A percentile compares a stretch with the other conserved stretches of the same genome.
Evolutionary conservation across 768 basidiomycete genomes (phyloP).

Genomic region (Mycena alexandri): DNA sequence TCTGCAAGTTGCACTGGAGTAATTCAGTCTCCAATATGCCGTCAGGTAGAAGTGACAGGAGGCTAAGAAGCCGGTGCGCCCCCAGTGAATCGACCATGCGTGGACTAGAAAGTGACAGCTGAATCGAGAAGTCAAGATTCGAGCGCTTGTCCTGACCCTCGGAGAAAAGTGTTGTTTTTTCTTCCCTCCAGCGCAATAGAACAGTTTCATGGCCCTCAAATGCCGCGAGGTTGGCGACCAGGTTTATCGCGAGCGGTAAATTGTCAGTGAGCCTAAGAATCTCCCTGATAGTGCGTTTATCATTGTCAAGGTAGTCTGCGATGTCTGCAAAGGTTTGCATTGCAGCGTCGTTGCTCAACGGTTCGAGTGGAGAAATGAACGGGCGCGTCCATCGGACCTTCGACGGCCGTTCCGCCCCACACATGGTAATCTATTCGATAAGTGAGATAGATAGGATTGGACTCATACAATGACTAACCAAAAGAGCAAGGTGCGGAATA

Average conservation of each 20-base stretch:
- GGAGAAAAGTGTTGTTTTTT: conserved; percentile 14
- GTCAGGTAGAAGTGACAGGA: conserved; percentile 23
- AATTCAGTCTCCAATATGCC: conserved; percentile 17
- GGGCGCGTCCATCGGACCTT: conserved; percentile 23
- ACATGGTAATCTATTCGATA: conserved; percentile 24
- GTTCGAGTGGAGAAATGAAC: conserved; percentile 22
- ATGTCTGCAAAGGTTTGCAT: conserved; percentile 17
- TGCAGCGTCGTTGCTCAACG: conserved; percentile 13
- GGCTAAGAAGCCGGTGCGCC: conserved; percentile 5
- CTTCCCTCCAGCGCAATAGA: background rate
- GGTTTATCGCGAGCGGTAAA: conserved; percentile 5
- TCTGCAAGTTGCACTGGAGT: background rate
- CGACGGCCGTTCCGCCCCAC: conserved; percentile 21
- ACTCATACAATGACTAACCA: conserved; percentile 12
- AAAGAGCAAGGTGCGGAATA: conserved; percentile 19
- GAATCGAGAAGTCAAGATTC: conserved; percentile 18
- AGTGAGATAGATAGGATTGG: background rate
- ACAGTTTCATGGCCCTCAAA: conserved; percentile 13
- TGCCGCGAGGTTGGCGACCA: conserved; percentile 4
- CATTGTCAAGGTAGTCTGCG: conserved; percentile 7
- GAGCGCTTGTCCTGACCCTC: conserved; percentile 17
- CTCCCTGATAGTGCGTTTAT: background rate
- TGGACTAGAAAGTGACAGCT: conserved; percentile 17
- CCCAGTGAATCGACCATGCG: conserved; percentile 8
- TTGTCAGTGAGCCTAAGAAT: conserved; percentile 7